Conservation (phyloP, 495 filamentous ascomycete species). For the Clavariopsis aquatica region DNA sequence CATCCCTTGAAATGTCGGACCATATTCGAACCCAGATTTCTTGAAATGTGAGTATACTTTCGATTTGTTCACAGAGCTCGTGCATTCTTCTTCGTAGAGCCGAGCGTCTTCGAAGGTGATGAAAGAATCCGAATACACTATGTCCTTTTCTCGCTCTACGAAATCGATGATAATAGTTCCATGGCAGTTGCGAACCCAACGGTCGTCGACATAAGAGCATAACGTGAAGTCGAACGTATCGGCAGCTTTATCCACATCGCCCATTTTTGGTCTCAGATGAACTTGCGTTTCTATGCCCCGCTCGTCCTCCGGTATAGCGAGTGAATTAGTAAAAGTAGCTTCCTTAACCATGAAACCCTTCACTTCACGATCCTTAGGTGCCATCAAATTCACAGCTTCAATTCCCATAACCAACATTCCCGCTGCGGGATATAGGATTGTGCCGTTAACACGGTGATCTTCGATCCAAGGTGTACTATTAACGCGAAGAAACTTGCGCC, state of each 20-base stretch:
- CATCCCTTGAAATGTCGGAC: constrained; percentile 14
- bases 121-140: not conserved
- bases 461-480: constrained; percentile 17
- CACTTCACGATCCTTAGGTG: not conserved
- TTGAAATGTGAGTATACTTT: constrained; percentile 1
- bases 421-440: constrained; percentile 24
- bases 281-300: not conserved
- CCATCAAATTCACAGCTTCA: constrained; percentile 9
- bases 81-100: not conserved
- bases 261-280: not conserved
- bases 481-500: constrained; percentile 10
- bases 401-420: constrained; percentile 21
- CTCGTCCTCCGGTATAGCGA: constrained; percentile 7
- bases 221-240: constrained; percentile 1
- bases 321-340: not conserved
- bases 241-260: not conserved
- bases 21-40: constrained; percentile 7
- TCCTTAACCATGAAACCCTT: constrained; percentile 2
- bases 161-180: not conserved
- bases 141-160: not conserved
- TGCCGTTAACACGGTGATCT: constrained; percentile 15
- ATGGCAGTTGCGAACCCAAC: constrained; percentile 4
- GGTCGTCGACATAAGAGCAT: not conserved
- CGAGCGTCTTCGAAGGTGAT: not conserved
- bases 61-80: not conserved